Evolutionary conservation across 2,329 filamentous ascomycete genomes (phyloP).

Genomic region (Hypoxylon sp.): DNA sequence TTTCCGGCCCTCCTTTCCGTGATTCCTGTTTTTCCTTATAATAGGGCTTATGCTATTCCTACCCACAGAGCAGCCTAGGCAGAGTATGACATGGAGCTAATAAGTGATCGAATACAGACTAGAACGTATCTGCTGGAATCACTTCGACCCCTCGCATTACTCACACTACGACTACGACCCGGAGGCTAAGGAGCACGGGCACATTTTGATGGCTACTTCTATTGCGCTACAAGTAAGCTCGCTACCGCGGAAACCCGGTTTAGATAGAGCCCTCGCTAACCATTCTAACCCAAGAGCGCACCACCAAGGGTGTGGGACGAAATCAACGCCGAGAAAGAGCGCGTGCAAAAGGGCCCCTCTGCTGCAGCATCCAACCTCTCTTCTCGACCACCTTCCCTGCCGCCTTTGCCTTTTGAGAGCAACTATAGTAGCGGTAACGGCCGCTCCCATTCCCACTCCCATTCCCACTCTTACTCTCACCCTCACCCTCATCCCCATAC

Average conservation of each 20-base stretch:
- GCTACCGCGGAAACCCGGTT: background rate
- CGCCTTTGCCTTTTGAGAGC: background rate
- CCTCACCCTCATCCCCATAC: conserved; percentile 9
- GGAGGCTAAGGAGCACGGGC: conserved; percentile 46
- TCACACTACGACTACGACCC: conserved; percentile 53
- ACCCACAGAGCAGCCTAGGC: background rate
- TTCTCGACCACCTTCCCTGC: background rate
- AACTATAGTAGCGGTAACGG: background rate
- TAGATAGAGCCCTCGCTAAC: background rate
- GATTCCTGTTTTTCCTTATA: background rate
- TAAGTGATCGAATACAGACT: conserved; percentile 55
- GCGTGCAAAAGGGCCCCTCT: background rate
- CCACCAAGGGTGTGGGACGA: conserved; percentile 35
- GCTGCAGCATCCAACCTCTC: background rate
- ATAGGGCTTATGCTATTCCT: background rate
- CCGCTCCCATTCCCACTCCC: background rate
- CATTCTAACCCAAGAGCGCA: conserved; percentile 27
- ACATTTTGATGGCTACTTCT: conserved; percentile 51
- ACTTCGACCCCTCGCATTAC: conserved; percentile 62
- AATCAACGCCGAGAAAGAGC: conserved; percentile 35
- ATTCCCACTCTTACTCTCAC: conserved; percentile 4
- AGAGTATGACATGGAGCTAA: conserved; percentile 22
- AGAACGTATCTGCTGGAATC: conserved; percentile 68
- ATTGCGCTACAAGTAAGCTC: conserved; percentile 47
- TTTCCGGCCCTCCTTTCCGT: background rate